Conservation (phyloP, 345 rosid genomes). For the Limnanthes douglasii region DNA sequence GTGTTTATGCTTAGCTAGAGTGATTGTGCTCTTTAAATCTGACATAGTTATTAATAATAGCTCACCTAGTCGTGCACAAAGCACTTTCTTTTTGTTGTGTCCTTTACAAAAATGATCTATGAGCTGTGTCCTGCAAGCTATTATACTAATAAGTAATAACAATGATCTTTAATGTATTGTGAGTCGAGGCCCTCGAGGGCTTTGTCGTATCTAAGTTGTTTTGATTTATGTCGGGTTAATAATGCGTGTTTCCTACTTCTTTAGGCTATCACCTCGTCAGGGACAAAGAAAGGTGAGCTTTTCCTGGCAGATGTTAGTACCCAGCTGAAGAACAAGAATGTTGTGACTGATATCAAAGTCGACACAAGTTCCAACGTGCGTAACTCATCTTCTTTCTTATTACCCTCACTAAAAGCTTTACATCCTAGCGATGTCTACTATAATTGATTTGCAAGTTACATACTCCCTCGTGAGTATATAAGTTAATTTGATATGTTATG, state of each 20-base stretch:
- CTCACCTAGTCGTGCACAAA: no score
- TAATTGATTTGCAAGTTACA: background rate
- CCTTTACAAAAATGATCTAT: background rate
- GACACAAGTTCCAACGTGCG: slow-evolving; percentile 73
- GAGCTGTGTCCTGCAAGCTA: background rate
- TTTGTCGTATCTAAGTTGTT: background rate
- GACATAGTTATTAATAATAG: no score
- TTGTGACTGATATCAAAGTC: slow-evolving; percentile 83
- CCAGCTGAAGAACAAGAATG: slow-evolving; percentile 80
- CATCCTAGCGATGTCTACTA: background rate
- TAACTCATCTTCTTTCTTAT: background rate
- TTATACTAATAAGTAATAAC: background rate
- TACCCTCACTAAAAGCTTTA: background rate
- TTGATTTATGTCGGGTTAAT: background rate
- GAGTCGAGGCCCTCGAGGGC: no score
- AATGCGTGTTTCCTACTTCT: background rate
- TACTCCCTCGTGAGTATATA: background rate
- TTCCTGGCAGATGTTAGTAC: slow-evolving; percentile 74
- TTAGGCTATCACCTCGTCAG: slow-evolving; percentile 69
- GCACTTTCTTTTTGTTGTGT: background rate
- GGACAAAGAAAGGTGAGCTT: slow-evolving; percentile 60
- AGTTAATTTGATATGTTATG: background rate
- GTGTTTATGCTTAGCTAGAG: no score
- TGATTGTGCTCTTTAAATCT: no score
- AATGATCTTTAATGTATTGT: background rate